Evolutionary conservation across 495 filamentous ascomycete species (phyloP).

Genomic region (Zalerion maritima): DNA sequence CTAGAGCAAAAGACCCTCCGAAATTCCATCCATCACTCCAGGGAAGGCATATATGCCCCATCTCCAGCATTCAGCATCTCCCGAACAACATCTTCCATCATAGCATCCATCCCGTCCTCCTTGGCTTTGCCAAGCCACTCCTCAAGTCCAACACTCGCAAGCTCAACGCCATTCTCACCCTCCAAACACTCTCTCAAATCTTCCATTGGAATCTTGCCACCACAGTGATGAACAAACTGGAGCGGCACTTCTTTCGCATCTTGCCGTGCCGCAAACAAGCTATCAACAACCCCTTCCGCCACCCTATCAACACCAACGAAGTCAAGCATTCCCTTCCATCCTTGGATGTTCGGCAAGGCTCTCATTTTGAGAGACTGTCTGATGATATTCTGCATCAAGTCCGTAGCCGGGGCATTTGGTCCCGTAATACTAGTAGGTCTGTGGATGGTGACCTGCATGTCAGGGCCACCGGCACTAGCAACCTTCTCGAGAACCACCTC

Average conservation of each 20-base stretch:
- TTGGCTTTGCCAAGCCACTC: constrained; percentile 1
- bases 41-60: too few species aligned
- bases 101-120: constrained; percentile 1
- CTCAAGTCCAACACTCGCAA: too few species aligned
- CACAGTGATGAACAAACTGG: background rate
- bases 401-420: constrained; percentile 4
- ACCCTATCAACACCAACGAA: background rate
- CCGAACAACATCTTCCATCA: constrained; percentile 2
- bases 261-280: constrained; percentile 1
- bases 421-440: constrained; percentile 9
- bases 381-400: constrained; percentile 3
- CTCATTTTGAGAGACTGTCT: background rate
- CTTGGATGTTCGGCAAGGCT: constrained; percentile 1
- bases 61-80: too few species aligned
- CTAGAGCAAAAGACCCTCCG: too few species aligned
- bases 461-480: too few species aligned
- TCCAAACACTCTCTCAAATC: too few species aligned
- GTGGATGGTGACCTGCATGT: too few species aligned
- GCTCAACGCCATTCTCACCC: too few species aligned
- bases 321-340: too few species aligned
- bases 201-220: too few species aligned
- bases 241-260: constrained; percentile 1
- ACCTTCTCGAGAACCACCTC: constrained; percentile 35
- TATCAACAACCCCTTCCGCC: background rate
- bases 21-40: too few species aligned